Percentiles rank a stretch among this genome's conserved stretches.
Conservation (phyloP, 2,329 filamentous ascomycete species). For the Pyrenophora tritici-repentis region DNA sequence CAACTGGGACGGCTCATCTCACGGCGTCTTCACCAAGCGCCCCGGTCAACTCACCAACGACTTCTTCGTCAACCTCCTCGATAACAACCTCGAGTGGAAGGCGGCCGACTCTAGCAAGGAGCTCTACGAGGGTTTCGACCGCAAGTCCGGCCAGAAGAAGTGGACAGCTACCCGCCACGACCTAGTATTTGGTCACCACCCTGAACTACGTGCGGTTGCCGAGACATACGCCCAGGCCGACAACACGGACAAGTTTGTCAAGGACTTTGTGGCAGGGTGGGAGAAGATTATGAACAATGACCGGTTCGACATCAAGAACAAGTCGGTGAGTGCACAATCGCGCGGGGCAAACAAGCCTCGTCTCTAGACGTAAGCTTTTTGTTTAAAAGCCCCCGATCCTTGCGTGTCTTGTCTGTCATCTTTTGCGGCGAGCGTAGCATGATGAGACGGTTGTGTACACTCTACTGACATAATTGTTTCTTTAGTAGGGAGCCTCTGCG, state of each 20-base stretch:
- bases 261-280: slow-evolving; percentile 74
- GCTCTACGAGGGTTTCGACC: slow-evolving; percentile 66
- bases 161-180: slow-evolving; percentile 73
- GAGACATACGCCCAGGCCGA: slow-evolving; percentile 71
- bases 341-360: slow-evolving; percentile 33
- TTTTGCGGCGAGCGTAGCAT: slow-evolving; percentile 3
- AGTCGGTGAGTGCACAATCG: slow-evolving; percentile 38
- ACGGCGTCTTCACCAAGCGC: slow-evolving; percentile 70
- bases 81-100: slow-evolving; percentile 69
- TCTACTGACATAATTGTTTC: slow-evolving; percentile 12
- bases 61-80: slow-evolving; percentile 81
- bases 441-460: slow-evolving; percentile 12
- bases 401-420: background rate
- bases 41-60: slow-evolving; percentile 76
- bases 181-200: slow-evolving; percentile 73
- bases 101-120: slow-evolving; percentile 57
- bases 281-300: slow-evolving; percentile 76
- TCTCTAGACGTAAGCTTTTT: slow-evolving; percentile 16
- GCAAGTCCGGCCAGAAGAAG: slow-evolving; percentile 67
- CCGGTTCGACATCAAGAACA: slow-evolving; percentile 62
- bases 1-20: slow-evolving; percentile 71
- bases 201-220: slow-evolving; percentile 71
- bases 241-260: slow-evolving; percentile 66
- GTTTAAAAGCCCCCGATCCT: background rate
- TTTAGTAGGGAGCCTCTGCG: slow-evolving; percentile 12